A percentile compares a stretch with the other conserved stretches of the same genome.
Conservation (phyloP, 352 stramenopile genomes). For the Stephanocyclus meneghinianus region DNA sequence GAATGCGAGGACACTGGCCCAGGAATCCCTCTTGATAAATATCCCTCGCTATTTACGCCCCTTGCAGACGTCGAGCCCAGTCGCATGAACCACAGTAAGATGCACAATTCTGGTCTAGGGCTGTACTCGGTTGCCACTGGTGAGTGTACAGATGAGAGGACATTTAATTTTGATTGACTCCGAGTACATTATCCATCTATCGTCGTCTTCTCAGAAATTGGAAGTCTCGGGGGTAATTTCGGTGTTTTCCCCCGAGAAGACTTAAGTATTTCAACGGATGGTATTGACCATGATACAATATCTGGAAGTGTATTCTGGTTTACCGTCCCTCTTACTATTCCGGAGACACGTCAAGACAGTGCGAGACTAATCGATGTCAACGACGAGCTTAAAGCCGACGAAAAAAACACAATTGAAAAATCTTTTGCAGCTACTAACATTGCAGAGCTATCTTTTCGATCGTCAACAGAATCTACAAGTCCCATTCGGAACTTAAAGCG, state of each 20-base stretch:
- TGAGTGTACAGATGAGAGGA: not conserved
- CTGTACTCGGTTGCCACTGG: conserved; percentile 68
- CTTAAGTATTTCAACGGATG: conserved; percentile 1
- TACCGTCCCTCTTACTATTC: conserved; percentile 45
- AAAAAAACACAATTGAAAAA: not conserved
- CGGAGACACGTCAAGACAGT: not conserved
- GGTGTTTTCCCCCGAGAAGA: conserved; percentile 48
- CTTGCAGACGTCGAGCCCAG: conserved; percentile 9
- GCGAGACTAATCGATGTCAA: not conserved
- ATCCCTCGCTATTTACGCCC: conserved; percentile 54
- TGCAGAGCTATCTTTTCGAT: not conserved
- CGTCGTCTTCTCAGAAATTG: conserved; percentile 43
- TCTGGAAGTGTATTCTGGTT: conserved; percentile 71
- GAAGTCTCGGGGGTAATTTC: conserved; percentile 66
- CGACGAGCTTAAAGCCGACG: not conserved
- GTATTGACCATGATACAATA: conserved; percentile 17
- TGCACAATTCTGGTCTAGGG: conserved; percentile 41
- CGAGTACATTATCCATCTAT: not conserved
- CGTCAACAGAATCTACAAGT: not conserved
- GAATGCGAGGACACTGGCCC: conserved; percentile 64
- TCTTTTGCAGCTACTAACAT: not conserved
- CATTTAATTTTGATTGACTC: not conserved
- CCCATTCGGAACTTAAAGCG: not conserved
- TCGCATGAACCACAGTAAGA: conserved; percentile 10
- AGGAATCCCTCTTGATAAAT: conserved; percentile 51